Conservation (phyloP, 164 flowering plant genomes). For the Akebia trifoliata region DNA sequence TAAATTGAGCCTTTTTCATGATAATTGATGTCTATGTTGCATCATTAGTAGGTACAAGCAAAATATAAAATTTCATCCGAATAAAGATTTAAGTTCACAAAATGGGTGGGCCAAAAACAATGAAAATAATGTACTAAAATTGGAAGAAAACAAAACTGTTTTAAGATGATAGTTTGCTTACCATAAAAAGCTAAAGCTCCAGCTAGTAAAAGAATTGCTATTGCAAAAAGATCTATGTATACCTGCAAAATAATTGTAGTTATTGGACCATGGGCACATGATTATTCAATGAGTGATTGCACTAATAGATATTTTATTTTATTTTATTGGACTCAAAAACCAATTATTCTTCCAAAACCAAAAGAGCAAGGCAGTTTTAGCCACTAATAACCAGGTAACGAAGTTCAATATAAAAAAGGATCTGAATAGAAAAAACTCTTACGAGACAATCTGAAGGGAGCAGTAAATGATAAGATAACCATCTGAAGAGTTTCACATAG, state of each 20-base stretch:
- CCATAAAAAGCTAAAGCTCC: constrained; percentile 86
- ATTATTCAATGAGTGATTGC: neutral
- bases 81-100: too few relatives aligned
- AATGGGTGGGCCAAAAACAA: neutral
- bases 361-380: neutral
- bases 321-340: too few relatives aligned
- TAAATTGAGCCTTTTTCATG: too few relatives aligned
- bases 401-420: neutral
- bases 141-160: neutral
- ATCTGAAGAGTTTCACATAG: constrained; percentile 2
- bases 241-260: constrained; percentile 48
- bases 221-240: constrained; percentile 58
- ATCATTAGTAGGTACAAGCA: neutral
- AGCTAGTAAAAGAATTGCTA: constrained; percentile 50
- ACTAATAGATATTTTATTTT: too few relatives aligned
- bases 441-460: too few relatives aligned
- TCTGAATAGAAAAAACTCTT: too few relatives aligned
- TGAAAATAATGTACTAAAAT: neutral
- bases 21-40: neutral
- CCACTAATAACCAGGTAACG: neutral
- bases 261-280: neutral
- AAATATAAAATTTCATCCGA: neutral
- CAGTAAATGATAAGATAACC: too few relatives aligned
- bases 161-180: constrained; percentile 29
- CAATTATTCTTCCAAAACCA: constrained; percentile 2